A percentile compares a stretch with the other conserved stretches of the same genome.
These are phyloP conservation scores for Camellia lanceoleosa DNA, from an alignment of 148 eudicot genomes.

Conservation along the genomic window DNA sequence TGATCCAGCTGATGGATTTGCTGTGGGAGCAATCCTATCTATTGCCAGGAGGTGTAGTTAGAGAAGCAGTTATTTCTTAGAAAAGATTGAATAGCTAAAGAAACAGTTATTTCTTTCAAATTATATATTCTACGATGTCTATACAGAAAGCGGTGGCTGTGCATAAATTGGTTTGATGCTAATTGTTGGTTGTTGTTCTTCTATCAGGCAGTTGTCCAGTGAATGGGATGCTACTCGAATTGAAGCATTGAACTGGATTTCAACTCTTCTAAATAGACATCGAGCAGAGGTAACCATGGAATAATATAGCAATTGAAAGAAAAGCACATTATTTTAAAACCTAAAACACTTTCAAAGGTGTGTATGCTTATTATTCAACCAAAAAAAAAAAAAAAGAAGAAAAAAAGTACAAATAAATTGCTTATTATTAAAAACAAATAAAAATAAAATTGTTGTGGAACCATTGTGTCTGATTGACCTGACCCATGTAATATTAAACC, in stretches of 20 bases:
- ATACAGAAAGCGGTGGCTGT: not conserved
- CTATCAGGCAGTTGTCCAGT: constrained; percentile 79
- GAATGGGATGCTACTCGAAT: constrained; percentile 99
- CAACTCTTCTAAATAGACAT: constrained; percentile 75
- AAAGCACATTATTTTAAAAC: too few relatives aligned
- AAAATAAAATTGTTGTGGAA: too few relatives aligned
- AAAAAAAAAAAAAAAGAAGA: too few relatives aligned
- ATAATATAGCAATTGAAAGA: not conserved
- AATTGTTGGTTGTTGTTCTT: constrained; percentile 13
- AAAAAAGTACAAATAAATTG: too few relatives aligned
- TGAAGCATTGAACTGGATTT: constrained; percentile 94
- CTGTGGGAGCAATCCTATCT: constrained; percentile 80
- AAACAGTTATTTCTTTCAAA: not conserved
- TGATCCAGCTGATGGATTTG: constrained; percentile 87
- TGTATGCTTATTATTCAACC: too few relatives aligned
- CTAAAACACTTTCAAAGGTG: too few relatives aligned
- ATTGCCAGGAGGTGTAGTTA: constrained; percentile 72
- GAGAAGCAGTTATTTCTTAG: not conserved
- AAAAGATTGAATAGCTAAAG: not conserved
- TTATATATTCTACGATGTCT: not conserved
- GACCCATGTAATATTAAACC: too few relatives aligned
- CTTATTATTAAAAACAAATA: too few relatives aligned
- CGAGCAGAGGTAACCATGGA: constrained; percentile 56
- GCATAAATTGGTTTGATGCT: not conserved
- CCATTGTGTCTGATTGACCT: too few relatives aligned